These are phyloP conservation scores for Metschnikowia kunwiensis DNA, from an alignment of 805 yeast species.

Conservation along the genomic window DNA sequence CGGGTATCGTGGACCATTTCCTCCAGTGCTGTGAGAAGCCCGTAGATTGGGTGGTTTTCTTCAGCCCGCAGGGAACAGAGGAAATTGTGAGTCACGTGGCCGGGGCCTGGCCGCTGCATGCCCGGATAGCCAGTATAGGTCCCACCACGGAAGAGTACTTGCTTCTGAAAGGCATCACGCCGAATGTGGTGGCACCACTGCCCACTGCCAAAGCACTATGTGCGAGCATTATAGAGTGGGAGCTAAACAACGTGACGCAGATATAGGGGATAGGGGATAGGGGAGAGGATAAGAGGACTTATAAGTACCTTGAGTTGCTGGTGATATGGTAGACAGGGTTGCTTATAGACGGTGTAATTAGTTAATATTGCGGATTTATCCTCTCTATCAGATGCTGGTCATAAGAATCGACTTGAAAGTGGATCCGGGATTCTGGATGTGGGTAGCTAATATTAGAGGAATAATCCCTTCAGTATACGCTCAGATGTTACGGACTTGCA, in stretches of 20 bases:
- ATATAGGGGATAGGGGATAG: too few species aligned
- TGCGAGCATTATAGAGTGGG: constrained; percentile 29
- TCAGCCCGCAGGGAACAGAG: constrained; percentile 87
- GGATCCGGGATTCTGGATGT: too few species aligned
- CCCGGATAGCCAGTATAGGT: constrained; percentile 78
- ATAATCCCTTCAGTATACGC: too few species aligned
- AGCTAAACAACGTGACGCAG: constrained; percentile 3
- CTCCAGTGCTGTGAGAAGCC: constrained; percentile 10
- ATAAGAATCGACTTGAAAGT: too few species aligned
- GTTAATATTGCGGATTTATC: too few species aligned
- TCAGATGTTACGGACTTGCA: too few species aligned
- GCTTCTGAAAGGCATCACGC: constrained; percentile 46
- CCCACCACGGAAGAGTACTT: constrained; percentile 82
- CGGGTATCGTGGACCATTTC: constrained; percentile 44
- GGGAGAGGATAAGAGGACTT: too few species aligned
- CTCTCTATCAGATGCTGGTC: too few species aligned
- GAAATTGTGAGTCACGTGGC: constrained; percentile 48
- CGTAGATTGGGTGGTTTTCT: constrained; percentile 70
- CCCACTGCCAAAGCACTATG: constrained; percentile 68
- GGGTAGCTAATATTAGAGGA: too few species aligned
- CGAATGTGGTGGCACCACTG: constrained; percentile 61
- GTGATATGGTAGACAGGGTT: too few species aligned
- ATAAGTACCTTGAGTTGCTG: too few species aligned
- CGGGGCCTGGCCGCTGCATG: constrained; percentile 12
- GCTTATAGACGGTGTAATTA: too few species aligned